Base-by-base conservation (phyloP, 129 eudicot species). In the Lonicera japonica region DNA sequence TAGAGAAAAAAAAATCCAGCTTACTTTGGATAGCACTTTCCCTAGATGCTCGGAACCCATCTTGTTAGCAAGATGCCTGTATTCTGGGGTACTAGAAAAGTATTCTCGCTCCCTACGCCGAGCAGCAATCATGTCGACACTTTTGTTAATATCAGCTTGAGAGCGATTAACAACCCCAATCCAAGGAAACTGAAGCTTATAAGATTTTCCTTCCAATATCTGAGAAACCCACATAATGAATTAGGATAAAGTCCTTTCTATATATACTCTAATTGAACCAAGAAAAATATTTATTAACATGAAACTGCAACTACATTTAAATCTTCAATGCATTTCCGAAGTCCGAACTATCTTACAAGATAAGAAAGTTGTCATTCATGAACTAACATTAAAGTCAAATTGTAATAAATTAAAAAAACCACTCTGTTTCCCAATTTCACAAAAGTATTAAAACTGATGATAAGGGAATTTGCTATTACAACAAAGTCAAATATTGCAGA, bases 21-120 rank as follows among this genome's bases (percentile, higher is more conserved):
- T 9, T 77, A 90, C 97, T 69, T 77, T 77, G 8, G 98, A 91
- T 38, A 91, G 83, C 60, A 91, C 83, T 77, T 80, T 91, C 53
- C 95, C 98, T 29, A 91, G 75, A 73, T 84, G 87, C 73, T 91
- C 98, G 19, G 98, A 91, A 59, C 96, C 98, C 98, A 91, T 87
- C 70, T 94, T 82, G 68, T 64, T 64, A 69, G 90, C 81, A 62
- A 91, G 85, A 80, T 87, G 98, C 51, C 64, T 69, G 71, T 91
- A 87, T 57, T 91, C 96, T 0, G 83, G 86, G 62, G 86, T 70
- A 63, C 51, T 81, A 60, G 83, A 60, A 65, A 88, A 91, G 43
- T 87, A 91, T 56, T 91, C 95, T 4, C 86, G 75, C 69, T 91
- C 98, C 66, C 80, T 82, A 41, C 82, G 84, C 53, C 90, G 83